A percentile compares a stretch with the other conserved stretches of the same genome.
Conservation (phyloP, 106 monocot species). For the Dendrobium nobile region DNA sequence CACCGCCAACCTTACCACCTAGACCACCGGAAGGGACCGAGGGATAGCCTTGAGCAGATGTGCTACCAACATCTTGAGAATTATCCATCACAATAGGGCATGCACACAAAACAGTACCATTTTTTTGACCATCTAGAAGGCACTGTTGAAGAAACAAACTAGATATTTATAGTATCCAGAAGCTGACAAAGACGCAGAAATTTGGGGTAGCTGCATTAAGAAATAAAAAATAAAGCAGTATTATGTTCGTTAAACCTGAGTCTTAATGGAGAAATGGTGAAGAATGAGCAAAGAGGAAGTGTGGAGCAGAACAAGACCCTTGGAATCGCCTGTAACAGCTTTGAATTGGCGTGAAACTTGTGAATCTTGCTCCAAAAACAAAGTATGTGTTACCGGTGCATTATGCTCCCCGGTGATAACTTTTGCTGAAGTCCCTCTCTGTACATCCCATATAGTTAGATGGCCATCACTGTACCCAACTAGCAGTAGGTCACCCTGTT, state of each 20-base stretch:
- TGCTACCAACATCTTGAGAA: conserved; percentile 21
- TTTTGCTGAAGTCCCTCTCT: conserved; percentile 59
- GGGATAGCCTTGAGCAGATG: conserved; percentile 53
- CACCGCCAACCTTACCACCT: conserved; percentile 86
- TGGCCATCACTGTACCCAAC: conserved; percentile 92
- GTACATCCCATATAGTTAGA: conserved; percentile 88
- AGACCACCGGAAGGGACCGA: conserved; percentile 44
- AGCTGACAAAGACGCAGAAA: not conserved
- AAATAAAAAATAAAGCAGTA: not conserved
- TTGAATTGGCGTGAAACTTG: conserved; percentile 73
- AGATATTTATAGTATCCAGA: not conserved
- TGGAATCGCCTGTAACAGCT: conserved; percentile 85
- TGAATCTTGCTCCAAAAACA: conserved; percentile 78
- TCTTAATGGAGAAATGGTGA: conserved; percentile 70
- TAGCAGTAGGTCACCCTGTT: conserved; percentile 87
- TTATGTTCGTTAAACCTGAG: conserved; percentile 43
- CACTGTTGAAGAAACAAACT: conserved; percentile 35
- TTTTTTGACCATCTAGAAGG: conserved; percentile 83
- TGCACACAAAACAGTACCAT: conserved; percentile 64
- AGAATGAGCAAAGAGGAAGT: conserved; percentile 70
- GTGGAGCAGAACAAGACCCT: conserved; percentile 78
- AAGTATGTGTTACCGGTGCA: conserved; percentile 71
- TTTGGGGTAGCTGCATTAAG: not conserved
- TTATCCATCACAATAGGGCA: conserved; percentile 59
- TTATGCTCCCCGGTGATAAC: conserved; percentile 69